A percentile compares a stretch with the other conserved stretches of the same genome.
Evolutionary conservation across 306 rosid genomes (phyloP).

Genomic region (Lagenaria siceraria): DNA sequence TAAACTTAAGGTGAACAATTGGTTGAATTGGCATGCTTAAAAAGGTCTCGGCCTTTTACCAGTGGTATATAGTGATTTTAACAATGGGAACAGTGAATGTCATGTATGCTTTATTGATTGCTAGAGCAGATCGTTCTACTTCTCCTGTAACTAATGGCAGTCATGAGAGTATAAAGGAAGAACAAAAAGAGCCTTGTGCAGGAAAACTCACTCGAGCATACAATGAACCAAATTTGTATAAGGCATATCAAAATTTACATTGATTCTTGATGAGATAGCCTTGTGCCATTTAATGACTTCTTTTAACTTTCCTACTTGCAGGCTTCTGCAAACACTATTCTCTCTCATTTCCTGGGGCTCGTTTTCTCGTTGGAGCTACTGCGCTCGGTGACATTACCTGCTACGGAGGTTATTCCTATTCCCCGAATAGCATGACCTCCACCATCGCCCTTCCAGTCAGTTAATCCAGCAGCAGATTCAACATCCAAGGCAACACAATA

Average conservation of each 20-base stretch:
- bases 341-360: constrained; percentile 91
- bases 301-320: constrained; percentile 12
- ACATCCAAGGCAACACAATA: not conserved
- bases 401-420: constrained; percentile 41
- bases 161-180: not conserved
- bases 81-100: not conserved
- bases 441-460: not conserved
- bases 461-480: not conserved
- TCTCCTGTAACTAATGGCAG: not conserved
- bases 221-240: not conserved
- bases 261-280: not conserved
- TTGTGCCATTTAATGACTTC: not conserved
- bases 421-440: constrained; percentile 46
- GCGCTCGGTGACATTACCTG: constrained; percentile 69
- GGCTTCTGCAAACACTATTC: constrained; percentile 96
- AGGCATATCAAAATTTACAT: not conserved
- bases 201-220: too few relatives aligned
- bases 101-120: not conserved
- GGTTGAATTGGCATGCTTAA: not conserved
- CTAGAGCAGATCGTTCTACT: not conserved
- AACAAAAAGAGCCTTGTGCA: not conserved
- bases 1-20: not conserved
- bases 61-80: not conserved
- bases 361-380: constrained; percentile 77
- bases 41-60: not conserved